Evolutionary conservation across 78 protist species (phyloP), one percentile per base, ranked within the genome.

Genomic region (Paratrimastix pyriformis): DNA sequence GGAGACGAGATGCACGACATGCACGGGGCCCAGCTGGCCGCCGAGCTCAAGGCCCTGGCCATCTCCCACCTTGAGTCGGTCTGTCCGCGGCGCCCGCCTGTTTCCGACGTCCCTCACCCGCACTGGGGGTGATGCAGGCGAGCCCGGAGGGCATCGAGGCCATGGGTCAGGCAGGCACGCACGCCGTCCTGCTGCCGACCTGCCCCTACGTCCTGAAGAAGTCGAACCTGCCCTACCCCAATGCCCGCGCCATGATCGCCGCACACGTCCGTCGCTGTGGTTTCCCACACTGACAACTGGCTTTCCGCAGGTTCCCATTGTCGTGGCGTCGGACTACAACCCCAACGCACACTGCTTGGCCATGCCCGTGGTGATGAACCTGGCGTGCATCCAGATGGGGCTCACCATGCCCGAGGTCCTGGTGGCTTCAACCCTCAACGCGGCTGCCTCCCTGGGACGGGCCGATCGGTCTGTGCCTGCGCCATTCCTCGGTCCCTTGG

Each of bases 311-410:
- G 93, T 89, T 13, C 93, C 93, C 1, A 85, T 89, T 8, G 86
- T 84, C 6, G 62, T 89, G 4, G 93, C 87, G 13, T 60, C 80
- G 43, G 93, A 89, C 83, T 89, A 57, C 74, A 86, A 86, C 65
- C 93, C 93, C 55, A 89, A 89, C 52, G 93, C 91, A 5, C 93
- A 87, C 54, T 87, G 91, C 76, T 33, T 86, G 30, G 76, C 89
- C 8, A 80, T 89, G 89, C 93, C 93, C 32, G 46, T 84, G 24
- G 86, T 81, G 40, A 89, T 89, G 93, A 87, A 89, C 52, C 80
- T 89, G 3, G 93, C 90, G 0, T 89, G 93, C 68, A 87, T 89
- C 26, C 13, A 57, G 21, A 76, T 83, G 87, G 50, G 78, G 35
- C 77, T 89, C 83, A 85, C 84, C 37, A 84, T 86, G 89, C 55